Evolutionary conservation across 2,329 filamentous ascomycete species (phyloP).

Genomic region (Corniculantispora saksenae): DNA sequence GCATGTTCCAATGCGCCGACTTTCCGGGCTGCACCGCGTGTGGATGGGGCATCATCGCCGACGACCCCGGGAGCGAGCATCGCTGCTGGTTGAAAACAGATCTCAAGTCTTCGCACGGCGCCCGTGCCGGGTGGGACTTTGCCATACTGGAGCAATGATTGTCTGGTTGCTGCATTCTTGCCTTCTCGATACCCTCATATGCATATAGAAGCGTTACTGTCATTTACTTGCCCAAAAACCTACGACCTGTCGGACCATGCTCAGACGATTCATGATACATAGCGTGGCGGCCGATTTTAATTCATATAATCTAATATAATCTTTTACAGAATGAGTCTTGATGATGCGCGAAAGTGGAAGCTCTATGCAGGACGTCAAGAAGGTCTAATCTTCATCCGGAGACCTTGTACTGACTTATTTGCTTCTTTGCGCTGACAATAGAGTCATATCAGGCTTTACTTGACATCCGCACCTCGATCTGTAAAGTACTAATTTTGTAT

Average conservation of each 20-base stretch:
- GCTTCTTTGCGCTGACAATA: not conserved
- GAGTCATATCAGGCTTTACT: too few species aligned
- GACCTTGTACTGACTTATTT: not conserved
- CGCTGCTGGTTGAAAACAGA: constrained; percentile 47
- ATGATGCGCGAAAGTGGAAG: not conserved
- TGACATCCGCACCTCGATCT: not conserved
- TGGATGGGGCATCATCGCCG: constrained; percentile 46
- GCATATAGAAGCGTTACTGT: not conserved
- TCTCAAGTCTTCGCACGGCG: constrained; percentile 33
- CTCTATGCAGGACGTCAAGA: too few species aligned
- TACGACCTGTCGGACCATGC: not conserved
- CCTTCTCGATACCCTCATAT: not conserved
- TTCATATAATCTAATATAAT: not conserved
- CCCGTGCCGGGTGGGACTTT: constrained; percentile 45
- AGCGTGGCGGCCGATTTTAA: not conserved
- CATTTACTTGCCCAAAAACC: not conserved
- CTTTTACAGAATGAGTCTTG: not conserved
- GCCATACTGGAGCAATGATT: constrained; percentile 34
- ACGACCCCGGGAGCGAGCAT: constrained; percentile 41
- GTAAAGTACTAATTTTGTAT: too few species aligned
- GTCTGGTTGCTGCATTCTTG: not conserved
- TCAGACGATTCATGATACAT: not conserved
- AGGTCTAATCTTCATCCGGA: too few species aligned
- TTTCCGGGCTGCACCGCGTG: constrained; percentile 42
- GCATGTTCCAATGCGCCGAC: constrained; percentile 46